Evolutionary conservation across 805 yeast genomes (phyloP).

Genomic region (Naumovozyma dairenensis): DNA sequence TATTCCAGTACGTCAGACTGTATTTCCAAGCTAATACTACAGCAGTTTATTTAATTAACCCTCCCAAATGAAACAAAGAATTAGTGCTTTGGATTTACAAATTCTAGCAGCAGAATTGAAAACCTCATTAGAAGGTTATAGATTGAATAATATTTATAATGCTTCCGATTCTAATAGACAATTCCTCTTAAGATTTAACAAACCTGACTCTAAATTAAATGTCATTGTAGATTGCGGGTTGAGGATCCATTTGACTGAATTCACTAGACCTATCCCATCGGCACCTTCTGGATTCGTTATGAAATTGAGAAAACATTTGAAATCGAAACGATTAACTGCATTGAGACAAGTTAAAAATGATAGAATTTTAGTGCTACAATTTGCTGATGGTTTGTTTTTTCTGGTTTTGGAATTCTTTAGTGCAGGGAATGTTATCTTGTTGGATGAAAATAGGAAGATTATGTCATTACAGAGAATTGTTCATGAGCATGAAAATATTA

Average conservation of each 20-base stretch:
- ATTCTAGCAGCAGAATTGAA: conserved; percentile 60
- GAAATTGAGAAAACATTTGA: conserved; percentile 78
- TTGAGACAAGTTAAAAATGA: conserved; percentile 70
- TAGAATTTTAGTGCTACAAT: conserved; percentile 73
- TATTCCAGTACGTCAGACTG: too few relatives aligned
- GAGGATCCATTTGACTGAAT: conserved; percentile 68
- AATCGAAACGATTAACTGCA: conserved; percentile 64
- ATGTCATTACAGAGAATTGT: conserved; percentile 71
- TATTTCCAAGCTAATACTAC: too few relatives aligned
- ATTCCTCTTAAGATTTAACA: conserved; percentile 66
- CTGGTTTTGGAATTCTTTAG: conserved; percentile 87
- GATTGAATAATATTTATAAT: conserved; percentile 81
- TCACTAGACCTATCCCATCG: conserved; percentile 69
- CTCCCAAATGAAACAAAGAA: conserved; percentile 55
- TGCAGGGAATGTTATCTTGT: conserved; percentile 80
- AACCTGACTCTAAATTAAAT: conserved; percentile 71
- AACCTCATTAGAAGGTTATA: conserved; percentile 44
- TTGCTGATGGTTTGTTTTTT: conserved; percentile 70
- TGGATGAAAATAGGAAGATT: conserved; percentile 61
- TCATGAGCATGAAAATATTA: conserved; percentile 58
- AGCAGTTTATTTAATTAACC: too few relatives aligned
- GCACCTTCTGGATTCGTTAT: conserved; percentile 79
- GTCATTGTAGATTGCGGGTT: conserved; percentile 81
- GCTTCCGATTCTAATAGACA: conserved; percentile 62
- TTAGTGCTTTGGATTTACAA: conserved; percentile 74